A percentile compares a stretch with the other conserved stretches of the same genome.
These are phyloP conservation scores for Aspergillus pseudoglaucus DNA, from an alignment of 2,329 filamentous ascomycete genomes.

Conservation along the genomic window DNA sequence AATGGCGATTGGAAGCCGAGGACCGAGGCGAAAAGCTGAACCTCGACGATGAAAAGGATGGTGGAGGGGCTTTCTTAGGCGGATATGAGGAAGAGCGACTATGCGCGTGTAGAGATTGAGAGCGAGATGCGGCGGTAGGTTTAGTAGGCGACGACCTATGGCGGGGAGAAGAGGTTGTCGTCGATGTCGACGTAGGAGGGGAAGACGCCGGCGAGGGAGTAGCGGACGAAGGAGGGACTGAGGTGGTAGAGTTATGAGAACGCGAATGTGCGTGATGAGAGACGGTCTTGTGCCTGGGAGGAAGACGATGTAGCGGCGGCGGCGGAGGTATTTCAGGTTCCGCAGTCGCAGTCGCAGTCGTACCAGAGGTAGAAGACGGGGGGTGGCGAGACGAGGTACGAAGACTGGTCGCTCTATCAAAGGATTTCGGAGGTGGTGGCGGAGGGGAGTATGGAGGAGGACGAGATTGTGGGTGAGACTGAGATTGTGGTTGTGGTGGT, in stretches of 20 bases:
- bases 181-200: not conserved
- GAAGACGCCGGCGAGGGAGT: not conserved
- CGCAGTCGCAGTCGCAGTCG: not conserved
- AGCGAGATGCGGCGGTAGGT: not conserved
- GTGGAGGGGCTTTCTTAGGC: conserved; percentile 12
- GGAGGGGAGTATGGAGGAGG: conserved; percentile 4
- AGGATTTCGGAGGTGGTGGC: conserved; percentile 4
- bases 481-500: not conserved
- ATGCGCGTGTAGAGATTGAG: not conserved
- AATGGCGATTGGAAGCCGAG: conserved; percentile 22
- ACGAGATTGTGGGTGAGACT: conserved; percentile 5
- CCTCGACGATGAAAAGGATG: conserved; percentile 20
- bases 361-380: not conserved
- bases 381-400: conserved; percentile 1
- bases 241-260: not conserved
- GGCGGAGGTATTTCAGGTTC: conserved; percentile 1
- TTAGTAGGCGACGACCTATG: not conserved
- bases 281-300: not conserved
- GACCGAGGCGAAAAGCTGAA: conserved; percentile 23
- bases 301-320: not conserved
- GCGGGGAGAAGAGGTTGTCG: not conserved
- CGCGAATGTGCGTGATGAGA: not conserved
- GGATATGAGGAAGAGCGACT: conserved; percentile 2
- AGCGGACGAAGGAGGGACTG: not conserved
- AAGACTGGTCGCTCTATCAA: not conserved